Percentiles rank a stretch among this genome's conserved stretches.
phyloP scores from a whole-genome alignment of 306 rosid genomes.

The Rosa rugosa region DNA sequence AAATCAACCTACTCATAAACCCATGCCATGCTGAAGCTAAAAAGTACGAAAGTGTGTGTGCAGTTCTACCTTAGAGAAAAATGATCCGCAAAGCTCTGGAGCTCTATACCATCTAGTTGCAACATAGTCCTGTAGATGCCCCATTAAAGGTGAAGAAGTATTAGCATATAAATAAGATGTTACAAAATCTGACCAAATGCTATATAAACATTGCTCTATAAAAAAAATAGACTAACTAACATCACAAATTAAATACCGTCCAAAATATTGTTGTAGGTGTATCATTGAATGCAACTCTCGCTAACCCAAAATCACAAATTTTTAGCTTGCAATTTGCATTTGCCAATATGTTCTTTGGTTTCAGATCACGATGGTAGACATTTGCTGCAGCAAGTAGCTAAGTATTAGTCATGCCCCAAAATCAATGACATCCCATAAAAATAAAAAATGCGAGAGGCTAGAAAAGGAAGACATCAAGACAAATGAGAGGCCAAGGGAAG shows the following conservation, averaged over 20 bases:
- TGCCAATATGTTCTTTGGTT: slow-evolving; percentile 96
- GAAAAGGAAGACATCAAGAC: neutral
- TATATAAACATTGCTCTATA: neutral
- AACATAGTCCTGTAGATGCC: slow-evolving; percentile 75
- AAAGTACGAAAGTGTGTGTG: slow-evolving; percentile 19
- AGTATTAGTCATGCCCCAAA: slow-evolving; percentile 34
- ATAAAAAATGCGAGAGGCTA: neutral
- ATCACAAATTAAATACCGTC: slow-evolving; percentile 63
- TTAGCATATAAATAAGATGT: slow-evolving; percentile 18
- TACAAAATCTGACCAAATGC: neutral
- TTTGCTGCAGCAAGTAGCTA: slow-evolving; percentile 61
- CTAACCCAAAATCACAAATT: slow-evolving; percentile 95
- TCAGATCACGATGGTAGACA: slow-evolving; percentile 94
- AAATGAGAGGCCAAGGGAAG: neutral
- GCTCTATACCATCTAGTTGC: slow-evolving; percentile 99
- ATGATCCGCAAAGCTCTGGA: slow-evolving; percentile 96
- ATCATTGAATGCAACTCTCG: slow-evolving; percentile 89
- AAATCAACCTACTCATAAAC: slow-evolving; percentile 23
- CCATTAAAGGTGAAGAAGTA: slow-evolving; percentile 17
- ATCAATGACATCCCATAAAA: slow-evolving; percentile 3
- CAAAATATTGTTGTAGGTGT: slow-evolving; percentile 88
- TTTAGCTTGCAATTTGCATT: slow-evolving; percentile 97
- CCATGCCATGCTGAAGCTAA: neutral
- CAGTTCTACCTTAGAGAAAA: slow-evolving; percentile 80
- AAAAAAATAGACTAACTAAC: neutral